phyloP scores from a whole-genome alignment of 164 flowering plant species.

The Umbellularia californica region DNA sequence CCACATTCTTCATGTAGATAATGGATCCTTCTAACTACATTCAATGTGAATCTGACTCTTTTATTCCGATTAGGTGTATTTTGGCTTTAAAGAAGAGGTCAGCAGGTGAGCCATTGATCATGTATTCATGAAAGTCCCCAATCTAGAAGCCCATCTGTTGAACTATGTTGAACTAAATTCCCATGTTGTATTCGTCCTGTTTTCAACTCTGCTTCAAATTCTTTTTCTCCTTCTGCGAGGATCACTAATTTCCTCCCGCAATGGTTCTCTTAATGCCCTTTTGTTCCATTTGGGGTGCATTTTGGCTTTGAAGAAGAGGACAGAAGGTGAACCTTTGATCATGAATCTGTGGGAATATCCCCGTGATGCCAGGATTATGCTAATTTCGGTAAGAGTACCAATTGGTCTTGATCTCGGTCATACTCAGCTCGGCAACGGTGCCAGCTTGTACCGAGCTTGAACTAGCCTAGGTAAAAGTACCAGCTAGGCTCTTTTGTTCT shows the following conservation, averaged over 20 bases:
- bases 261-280: background rate
- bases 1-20: conserved; percentile 28
- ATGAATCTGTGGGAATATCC: no score
- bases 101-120: conserved; percentile 23
- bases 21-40: conserved; percentile 19
- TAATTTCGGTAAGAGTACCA: no score
- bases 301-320: no score
- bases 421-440: no score
- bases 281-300: background rate
- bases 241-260: conserved; percentile 18
- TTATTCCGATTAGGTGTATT: conserved; percentile 12
- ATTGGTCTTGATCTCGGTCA: no score
- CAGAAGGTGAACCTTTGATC: no score
- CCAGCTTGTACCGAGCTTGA: no score
- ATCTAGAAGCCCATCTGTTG: conserved; percentile 17
- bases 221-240: conserved; percentile 18
- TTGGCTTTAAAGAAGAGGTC: conserved; percentile 13
- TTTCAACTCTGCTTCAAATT: conserved; percentile 21
- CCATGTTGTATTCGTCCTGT: conserved; percentile 23
- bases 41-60: conserved; percentile 17
- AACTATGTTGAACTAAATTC: conserved; percentile 23
- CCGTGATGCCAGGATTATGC: no score
- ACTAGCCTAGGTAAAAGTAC: no score
- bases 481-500: no score
- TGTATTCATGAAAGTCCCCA: conserved; percentile 21